phyloP scores from a whole-genome alignment of 495 filamentous ascomycete species.

The Entonaema liquescens region DNA sequence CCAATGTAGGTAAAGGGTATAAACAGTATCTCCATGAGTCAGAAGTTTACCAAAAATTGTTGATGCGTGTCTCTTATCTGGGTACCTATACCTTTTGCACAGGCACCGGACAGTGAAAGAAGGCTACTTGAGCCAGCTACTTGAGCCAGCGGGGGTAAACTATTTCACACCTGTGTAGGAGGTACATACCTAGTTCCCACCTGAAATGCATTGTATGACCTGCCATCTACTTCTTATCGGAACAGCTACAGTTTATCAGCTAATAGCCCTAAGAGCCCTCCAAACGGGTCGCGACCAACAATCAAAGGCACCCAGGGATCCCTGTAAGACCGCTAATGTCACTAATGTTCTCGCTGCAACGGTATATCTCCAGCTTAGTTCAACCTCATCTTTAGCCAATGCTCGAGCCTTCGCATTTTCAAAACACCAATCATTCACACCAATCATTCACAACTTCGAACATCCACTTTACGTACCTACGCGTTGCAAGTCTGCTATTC shows the following conservation, averaged over 20 bases:
- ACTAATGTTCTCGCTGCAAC: conserved; percentile 1
- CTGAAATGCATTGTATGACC: background rate
- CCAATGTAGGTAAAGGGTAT: background rate
- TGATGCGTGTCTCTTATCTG: no score
- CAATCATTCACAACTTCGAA: conserved; percentile 12
- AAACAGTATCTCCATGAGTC: background rate
- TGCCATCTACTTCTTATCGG: background rate
- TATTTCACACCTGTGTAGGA: no score
- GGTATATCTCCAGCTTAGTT: conserved; percentile 12
- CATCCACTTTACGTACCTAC: conserved; percentile 8
- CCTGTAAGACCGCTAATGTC: conserved; percentile 10
- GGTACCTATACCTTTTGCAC: no score
- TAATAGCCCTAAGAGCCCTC: conserved; percentile 18
- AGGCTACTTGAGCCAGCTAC: no score
- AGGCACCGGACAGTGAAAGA: no score
- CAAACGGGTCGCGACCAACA: conserved; percentile 26
- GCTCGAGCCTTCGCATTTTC: conserved; percentile 28
- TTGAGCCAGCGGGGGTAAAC: no score
- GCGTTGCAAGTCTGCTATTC: background rate
- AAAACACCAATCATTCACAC: conserved; percentile 20
- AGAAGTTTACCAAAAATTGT: background rate
- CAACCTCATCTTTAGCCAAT: conserved; percentile 35
- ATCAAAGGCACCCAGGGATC: conserved; percentile 13
- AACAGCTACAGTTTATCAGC: conserved; percentile 15
- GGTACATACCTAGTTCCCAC: background rate